phyloP scores from a whole-genome alignment of 805 yeast species.

The Candida silvicultrix region DNA sequence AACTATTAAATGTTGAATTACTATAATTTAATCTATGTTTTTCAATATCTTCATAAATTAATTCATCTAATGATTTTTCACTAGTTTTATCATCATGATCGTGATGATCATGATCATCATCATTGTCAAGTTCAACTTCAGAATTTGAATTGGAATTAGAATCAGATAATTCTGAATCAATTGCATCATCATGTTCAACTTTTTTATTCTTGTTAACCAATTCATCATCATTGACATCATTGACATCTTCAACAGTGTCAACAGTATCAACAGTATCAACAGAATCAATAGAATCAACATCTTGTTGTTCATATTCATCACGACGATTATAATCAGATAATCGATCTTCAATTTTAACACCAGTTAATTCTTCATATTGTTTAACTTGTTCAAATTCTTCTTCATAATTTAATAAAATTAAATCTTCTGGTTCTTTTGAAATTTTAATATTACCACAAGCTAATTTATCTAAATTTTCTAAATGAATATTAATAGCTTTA shows the following conservation, averaged over 20 bases:
- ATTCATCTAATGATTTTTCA: neutral
- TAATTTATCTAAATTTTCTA: constrained; percentile 45
- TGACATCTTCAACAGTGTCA: constrained; percentile 4
- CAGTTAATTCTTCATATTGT: constrained; percentile 20
- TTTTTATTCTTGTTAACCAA: constrained; percentile 5
- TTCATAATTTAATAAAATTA: constrained; percentile 20
- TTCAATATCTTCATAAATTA: constrained; percentile 9
- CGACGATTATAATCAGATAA: neutral
- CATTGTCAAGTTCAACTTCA: neutral
- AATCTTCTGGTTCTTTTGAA: constrained; percentile 22
- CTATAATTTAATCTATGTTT: neutral
- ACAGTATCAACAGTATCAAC: constrained; percentile 1
- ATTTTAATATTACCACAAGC: constrained; percentile 54
- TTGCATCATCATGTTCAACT: constrained; percentile 6
- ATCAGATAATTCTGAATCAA: neutral
- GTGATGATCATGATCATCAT: neutral
- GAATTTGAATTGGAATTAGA: too few species aligned
- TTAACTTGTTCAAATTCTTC: constrained; percentile 20
- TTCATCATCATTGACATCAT: constrained; percentile 7
- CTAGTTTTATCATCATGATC: neutral
- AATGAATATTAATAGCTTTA: constrained; percentile 50
- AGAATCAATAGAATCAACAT: constrained; percentile 1
- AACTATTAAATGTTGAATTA: too few species aligned
- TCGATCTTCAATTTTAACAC: constrained; percentile 8
- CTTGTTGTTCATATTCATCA: constrained; percentile 2